These are phyloP conservation scores for Dictyophora rubrovolvata DNA, from an alignment of 768 basidiomycete species.

Conservation along the genomic window DNA sequence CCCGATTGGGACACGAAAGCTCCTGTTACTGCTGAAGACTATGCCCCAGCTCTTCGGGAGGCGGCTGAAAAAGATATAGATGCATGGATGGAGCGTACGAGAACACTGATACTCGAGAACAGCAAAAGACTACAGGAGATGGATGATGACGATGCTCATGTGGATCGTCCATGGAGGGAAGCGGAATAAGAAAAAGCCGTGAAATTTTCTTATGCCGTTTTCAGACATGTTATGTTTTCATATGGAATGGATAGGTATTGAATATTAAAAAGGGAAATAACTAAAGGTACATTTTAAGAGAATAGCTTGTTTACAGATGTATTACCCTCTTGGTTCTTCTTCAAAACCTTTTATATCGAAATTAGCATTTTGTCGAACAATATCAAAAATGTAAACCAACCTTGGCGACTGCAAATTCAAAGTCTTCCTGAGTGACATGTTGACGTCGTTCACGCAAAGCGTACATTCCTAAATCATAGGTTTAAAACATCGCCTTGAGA, in stretches of 20 bases:
- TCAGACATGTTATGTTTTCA: not conserved
- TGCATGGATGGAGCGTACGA: constrained; percentile 13
- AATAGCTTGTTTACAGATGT: constrained; percentile 93
- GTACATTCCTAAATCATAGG: constrained; percentile 68
- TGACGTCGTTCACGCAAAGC: constrained; percentile 90
- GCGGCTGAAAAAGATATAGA: constrained; percentile 31
- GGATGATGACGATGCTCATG: constrained; percentile 3
- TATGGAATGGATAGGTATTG: not conserved
- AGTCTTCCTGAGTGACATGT: constrained; percentile 97
- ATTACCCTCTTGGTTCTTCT: constrained; percentile 95
- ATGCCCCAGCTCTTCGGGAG: constrained; percentile 22
- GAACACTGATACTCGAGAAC: constrained; percentile 1
- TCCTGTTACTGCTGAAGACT: constrained; percentile 27
- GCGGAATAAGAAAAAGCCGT: constrained; percentile 1
- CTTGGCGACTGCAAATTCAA: constrained; percentile 97
- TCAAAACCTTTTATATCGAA: constrained; percentile 47
- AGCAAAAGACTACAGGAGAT: not conserved
- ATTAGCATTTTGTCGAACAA: not conserved
- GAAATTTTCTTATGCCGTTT: not conserved
- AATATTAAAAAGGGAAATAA: not conserved
- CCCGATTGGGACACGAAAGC: constrained; percentile 28
- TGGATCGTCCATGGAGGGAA: constrained; percentile 7
- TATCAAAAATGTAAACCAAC: constrained; percentile 26
- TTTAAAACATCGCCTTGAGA: not conserved
- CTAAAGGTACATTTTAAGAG: constrained; percentile 37